Conservation (phyloP, 208 protist species). For the Jaenimonas drosophilae region DNA sequence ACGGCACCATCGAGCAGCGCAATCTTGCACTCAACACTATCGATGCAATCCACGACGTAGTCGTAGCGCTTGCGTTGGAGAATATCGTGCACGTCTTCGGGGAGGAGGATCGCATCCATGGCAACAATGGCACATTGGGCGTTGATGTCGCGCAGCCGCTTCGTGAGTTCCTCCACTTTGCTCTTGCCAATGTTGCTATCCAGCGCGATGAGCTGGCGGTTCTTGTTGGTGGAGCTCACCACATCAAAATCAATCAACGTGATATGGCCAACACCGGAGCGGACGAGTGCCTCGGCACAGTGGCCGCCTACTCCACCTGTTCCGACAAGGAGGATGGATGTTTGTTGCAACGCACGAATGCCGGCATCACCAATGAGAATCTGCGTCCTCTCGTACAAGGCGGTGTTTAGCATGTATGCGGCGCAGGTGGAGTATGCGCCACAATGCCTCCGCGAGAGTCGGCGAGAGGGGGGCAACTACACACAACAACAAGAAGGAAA, state of each 20-base stretch:
- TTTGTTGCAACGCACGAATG: conserved; percentile 36
- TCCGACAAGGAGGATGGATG: conserved; percentile 74
- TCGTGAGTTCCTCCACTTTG: conserved; percentile 73
- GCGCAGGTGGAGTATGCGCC: no score
- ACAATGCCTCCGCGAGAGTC: no score
- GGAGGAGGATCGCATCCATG: conserved; percentile 48
- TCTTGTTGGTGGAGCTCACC: conserved; percentile 83
- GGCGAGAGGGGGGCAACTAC: no score
- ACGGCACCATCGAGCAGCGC: conserved; percentile 53
- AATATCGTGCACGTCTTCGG: conserved; percentile 64
- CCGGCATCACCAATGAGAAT: conserved; percentile 76
- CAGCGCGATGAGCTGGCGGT: conserved; percentile 84
- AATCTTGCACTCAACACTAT: conserved; percentile 86
- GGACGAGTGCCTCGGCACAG: conserved; percentile 79
- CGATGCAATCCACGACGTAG: conserved; percentile 88
- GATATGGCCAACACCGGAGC: conserved; percentile 78
- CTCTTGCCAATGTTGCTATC: conserved; percentile 81
- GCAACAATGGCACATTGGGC: conserved; percentile 51
- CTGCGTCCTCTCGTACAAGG: conserved; percentile 76
- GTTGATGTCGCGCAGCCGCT: conserved; percentile 76
- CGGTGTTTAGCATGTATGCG: conserved; percentile 65
- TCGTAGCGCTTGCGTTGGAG: conserved; percentile 66
- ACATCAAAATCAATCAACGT: conserved; percentile 87
- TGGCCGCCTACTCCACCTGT: conserved; percentile 84
- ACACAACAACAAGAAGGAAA: no score